Base-by-base conservation (phyloP, 495 filamentous ascomycete species). In the Podospora fimiseda region DNA sequence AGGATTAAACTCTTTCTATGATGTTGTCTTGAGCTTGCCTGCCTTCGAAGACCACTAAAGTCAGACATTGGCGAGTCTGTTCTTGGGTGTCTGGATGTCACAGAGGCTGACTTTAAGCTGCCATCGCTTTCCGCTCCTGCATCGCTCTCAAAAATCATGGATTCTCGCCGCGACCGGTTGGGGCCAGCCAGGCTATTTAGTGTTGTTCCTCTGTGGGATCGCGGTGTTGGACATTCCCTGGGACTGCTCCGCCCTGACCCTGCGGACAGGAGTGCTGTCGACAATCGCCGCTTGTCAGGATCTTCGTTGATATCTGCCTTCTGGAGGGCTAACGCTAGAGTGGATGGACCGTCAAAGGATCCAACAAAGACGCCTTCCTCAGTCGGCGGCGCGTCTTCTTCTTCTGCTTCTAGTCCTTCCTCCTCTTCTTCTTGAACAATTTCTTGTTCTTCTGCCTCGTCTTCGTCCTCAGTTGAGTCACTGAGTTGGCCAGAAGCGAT, bases 11-110 rank as follows among this genome's bases (percentile, higher is more conserved):
- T 95, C 64, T 83, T 81, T 36, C 93, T 85, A 50, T 95, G 88
- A 33, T 89, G 81, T 48, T 93, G 88, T 23, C 81, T 73, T 5
- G 84, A 82, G 61, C 85, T 87, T 16, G 84, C 75, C 52, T 85
- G 78, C 43, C 85, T 74, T 36, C 78, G 76, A 21, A 96, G 70
- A 56, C 85, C 84, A 38, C 86, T 67, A 60, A 79, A 80, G 51
- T 96, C 93, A 20, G 91, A 95, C 52, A 85, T 84, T 6, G 93
- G 93, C 8, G 94, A 97, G 55, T 96, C 90, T 4, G 88, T 92
- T 53, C 88, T 72, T 1, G 76, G 69, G 27, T 70, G 78, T 15
- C 84, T 76, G 0, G 88, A 80, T 52, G 89, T 75, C 15, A 83
- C 70, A n/a, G 87, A 87, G 1, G 87, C 88, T n/a, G 90, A 90